Conservation (phyloP, 2,329 filamentous ascomycete species). For the Graphilbum ipis-grandicollis region DNA sequence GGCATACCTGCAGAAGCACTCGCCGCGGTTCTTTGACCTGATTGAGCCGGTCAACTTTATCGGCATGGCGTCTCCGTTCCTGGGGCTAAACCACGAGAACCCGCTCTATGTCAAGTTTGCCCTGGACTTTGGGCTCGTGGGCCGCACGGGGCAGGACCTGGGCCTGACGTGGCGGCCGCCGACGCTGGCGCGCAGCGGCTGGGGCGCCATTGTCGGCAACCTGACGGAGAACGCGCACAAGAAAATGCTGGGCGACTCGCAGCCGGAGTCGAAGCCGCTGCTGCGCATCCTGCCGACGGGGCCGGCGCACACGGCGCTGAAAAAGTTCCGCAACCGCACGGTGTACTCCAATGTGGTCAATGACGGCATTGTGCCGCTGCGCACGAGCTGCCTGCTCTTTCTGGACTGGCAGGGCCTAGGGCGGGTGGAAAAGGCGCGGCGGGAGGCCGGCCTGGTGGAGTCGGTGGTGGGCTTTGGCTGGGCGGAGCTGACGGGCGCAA, state of each 20-base stretch:
- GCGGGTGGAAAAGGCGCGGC: slow-evolving; percentile 80
- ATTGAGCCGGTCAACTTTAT: slow-evolving; percentile 88
- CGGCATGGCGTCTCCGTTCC: slow-evolving; percentile 67
- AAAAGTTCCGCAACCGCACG: slow-evolving; percentile 78
- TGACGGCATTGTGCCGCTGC: slow-evolving; percentile 85
- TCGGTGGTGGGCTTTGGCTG: slow-evolving; percentile 89
- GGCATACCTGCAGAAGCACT: slow-evolving; percentile 93
- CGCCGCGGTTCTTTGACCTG: slow-evolving; percentile 70
- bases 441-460: slow-evolving; percentile 82
- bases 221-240: slow-evolving; percentile 52
- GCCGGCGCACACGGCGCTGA: slow-evolving; percentile 71
- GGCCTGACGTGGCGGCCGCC: slow-evolving; percentile 89
- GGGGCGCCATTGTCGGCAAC: slow-evolving; percentile 73
- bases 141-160: slow-evolving; percentile 88
- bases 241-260: slow-evolving; percentile 35
- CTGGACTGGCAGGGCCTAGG: slow-evolving; percentile 91
- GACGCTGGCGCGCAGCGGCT: slow-evolving; percentile 67
- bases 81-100: slow-evolving; percentile 93
- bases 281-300: slow-evolving; percentile 80
- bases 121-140: slow-evolving; percentile 86
- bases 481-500: slow-evolving; percentile 74
- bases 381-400: slow-evolving; percentile 92
- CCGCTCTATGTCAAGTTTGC: slow-evolving; percentile 95
- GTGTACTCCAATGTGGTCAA: slow-evolving; percentile 96
- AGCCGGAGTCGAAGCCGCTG: slow-evolving; percentile 75